Percentiles rank a stretch among this genome's conserved stretches.
Conservation (phyloP, 139 green algal genomes). For the Chlorella sp. region DNA sequence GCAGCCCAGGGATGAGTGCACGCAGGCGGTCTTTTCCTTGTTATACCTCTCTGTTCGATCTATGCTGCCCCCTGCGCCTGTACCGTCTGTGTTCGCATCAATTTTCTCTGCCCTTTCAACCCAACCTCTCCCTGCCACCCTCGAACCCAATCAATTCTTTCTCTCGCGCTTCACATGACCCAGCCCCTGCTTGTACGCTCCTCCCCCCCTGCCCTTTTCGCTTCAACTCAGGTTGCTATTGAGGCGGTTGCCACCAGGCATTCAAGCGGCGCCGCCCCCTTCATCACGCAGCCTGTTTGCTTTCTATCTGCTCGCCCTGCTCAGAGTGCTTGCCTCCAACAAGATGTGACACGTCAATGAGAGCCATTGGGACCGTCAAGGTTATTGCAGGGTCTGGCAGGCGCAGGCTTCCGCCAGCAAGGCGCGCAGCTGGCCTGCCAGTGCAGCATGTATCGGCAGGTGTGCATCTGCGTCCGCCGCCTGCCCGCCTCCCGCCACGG, state of each 20-base stretch:
- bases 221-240: background rate
- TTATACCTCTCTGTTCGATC: background rate
- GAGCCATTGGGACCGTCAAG: background rate
- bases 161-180: background rate
- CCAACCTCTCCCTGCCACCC: background rate
- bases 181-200: background rate
- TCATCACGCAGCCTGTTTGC: background rate
- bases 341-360: background rate
- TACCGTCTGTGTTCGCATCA: background rate
- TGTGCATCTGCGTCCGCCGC: slow-evolving; percentile 4
- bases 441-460: slow-evolving; percentile 27
- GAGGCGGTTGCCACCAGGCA: background rate
- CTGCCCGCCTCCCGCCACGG: background rate
- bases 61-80: background rate
- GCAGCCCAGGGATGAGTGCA: slow-evolving; percentile 1
- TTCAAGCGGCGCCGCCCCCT: background rate
- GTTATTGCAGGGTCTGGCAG: background rate
- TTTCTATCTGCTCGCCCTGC: slow-evolving; percentile 1
- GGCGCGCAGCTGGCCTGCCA: background rate
- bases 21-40: background rate
- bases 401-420: background rate
- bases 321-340: background rate
- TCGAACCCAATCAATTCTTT: background rate
- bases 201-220: background rate
- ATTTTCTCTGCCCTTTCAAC: background rate